Evolutionary conservation across 169 alveolate genomes (phyloP).

Genomic region (Plasmodium knowlesi): DNA sequence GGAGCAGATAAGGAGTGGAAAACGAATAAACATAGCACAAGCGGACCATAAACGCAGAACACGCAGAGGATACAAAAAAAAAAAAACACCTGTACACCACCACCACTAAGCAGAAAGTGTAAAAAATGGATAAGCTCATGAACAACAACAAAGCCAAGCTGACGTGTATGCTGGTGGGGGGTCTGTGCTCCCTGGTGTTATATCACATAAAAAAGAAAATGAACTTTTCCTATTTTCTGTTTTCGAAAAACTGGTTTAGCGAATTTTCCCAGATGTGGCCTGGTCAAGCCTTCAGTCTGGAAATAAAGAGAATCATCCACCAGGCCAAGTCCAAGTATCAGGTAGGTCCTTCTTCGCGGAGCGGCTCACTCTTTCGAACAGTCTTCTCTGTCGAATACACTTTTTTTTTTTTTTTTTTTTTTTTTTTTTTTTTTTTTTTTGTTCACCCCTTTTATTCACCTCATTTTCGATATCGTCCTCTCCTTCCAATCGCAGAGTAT

Average conservation of each 20-base stretch:
- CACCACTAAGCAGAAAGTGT: neutral
- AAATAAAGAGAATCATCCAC: conserved; percentile 65
- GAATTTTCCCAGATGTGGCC: conserved; percentile 72
- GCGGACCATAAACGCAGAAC: neutral
- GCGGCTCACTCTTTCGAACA: neutral
- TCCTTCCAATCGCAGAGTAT: conserved; percentile 12
- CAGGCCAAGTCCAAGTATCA: conserved; percentile 81
- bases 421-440: neutral
- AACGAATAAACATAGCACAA: neutral
- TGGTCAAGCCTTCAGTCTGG: conserved; percentile 75
- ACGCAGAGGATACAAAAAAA: neutral
- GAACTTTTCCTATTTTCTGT: conserved; percentile 1
- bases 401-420: no score
- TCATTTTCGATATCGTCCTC: neutral
- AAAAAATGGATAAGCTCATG: conserved; percentile 25
- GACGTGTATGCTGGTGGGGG: conserved; percentile 29
- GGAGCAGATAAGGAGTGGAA: neutral
- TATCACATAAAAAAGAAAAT: conserved; percentile 45
- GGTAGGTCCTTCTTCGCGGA: conserved; percentile 4
- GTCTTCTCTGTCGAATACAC: neutral
- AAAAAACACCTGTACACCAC: neutral
- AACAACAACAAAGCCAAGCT: conserved; percentile 13
- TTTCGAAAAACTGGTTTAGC: conserved; percentile 68
- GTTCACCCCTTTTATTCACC: neutral
- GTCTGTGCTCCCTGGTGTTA: conserved; percentile 41